Base-by-base conservation (phyloP, 2,329 filamentous ascomycete genomes). In the Knufia fluminis region DNA sequence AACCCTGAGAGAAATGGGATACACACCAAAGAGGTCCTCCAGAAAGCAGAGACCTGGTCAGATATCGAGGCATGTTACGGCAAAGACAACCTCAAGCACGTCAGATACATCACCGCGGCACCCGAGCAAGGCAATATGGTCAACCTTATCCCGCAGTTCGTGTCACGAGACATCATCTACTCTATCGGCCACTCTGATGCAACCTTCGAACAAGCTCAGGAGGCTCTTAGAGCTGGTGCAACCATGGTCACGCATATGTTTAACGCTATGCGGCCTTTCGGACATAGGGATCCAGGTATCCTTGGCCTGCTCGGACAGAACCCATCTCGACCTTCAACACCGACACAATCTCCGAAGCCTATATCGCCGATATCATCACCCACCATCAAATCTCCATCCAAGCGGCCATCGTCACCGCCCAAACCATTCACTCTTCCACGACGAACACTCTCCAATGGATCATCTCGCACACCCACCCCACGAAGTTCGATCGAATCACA, bases 221-320 rank as follows among this genome's bases (percentile, higher is more conserved):
- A 71, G 3, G 85, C 86, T 17, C 77, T 92, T 2, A 72, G 71
- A n/a, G 75, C 80, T 4, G 89, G 89, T 46, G 86, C 86, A 1
- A 85, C 78, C 43, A 94, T 94, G 86, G 85, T 95, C 57, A 95
- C 89, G 0, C 89, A 95, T 62, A 75, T 95, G 1, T 95, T 94
- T 78, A 95, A 95, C 64, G 89, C 89, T 22, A 95, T 95, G 89
- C 78, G 82, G 1, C 88, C 88, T 12, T 79, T 94, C 45, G 86
- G 92, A 65, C 88, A 96, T 72, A 84, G 90, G 51, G 89, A 95
- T 66, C 89, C 90, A 0, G 89, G 89, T 32, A 81, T 95, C 59
- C 94, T 94, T 63, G 90, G 90, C 23, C 79, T 94, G 0, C 71
- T 96, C 12, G 88, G 89, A 52, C 77, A 78, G 54, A 76, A 76